Evolutionary conservation across 176 grass and related monocot species (phyloP).

Genomic region (Eleusine coracana): DNA sequence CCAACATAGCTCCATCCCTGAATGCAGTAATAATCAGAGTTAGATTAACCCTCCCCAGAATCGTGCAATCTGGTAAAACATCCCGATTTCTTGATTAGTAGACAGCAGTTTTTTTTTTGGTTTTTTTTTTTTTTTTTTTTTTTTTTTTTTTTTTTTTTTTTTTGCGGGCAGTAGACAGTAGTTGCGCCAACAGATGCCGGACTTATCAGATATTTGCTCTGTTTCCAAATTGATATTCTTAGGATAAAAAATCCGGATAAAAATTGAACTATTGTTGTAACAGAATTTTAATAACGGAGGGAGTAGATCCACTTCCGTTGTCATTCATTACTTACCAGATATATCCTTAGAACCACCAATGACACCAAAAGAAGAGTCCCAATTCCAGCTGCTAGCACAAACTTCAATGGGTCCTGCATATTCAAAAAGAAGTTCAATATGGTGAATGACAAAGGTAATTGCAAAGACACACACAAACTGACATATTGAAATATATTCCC

Average conservation of each 20-base stretch:
- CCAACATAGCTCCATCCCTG: slow-evolving; percentile 99
- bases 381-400: slow-evolving; percentile 80
- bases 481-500: too few relatives aligned
- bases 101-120: not conserved
- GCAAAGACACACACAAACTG: not conserved
- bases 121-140: too few relatives aligned
- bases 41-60: not conserved
- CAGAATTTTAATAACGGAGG: too few relatives aligned
- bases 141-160: too few relatives aligned
- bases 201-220: not conserved
- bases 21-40: not conserved
- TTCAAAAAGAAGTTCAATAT: not conserved
- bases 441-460: not conserved
- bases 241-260: too few relatives aligned
- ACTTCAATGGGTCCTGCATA: slow-evolving; percentile 84
- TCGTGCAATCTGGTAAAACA: not conserved
- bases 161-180: too few relatives aligned
- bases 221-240: too few relatives aligned
- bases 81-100: not conserved
- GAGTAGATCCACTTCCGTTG: too few relatives aligned
- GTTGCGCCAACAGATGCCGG: not conserved
- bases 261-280: too few relatives aligned
- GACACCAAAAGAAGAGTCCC: slow-evolving; percentile 82
- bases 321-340: slow-evolving; percentile 52
- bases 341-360: slow-evolving; percentile 81